phyloP scores from a whole-genome alignment of 1,139 yeast genomes.

The Blastobotrys raffinosifermentans region DNA sequence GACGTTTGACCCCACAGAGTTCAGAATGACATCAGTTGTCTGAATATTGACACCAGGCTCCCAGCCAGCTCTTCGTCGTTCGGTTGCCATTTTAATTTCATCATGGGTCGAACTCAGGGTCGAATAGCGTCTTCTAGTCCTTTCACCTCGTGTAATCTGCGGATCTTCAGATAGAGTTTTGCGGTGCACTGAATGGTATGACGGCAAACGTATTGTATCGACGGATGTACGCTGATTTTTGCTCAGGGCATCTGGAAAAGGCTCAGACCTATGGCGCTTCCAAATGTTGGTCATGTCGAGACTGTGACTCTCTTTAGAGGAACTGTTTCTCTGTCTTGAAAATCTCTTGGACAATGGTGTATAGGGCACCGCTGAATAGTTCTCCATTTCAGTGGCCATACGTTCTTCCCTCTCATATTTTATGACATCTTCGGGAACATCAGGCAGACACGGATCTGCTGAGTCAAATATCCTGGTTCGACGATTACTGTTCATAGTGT shows the following conservation, averaged over 20 bases:
- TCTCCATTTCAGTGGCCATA: conserved; percentile 2
- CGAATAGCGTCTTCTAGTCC: background rate
- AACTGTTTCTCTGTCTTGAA: too few species aligned
- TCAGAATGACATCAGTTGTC: conserved; percentile 44
- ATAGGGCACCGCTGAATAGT: background rate
- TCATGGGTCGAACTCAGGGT: too few species aligned
- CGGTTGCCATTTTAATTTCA: conserved; percentile 2
- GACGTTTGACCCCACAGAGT: conserved; percentile 43
- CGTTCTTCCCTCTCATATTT: conserved; percentile 3
- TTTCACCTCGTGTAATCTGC: background rate
- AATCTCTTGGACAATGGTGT: background rate
- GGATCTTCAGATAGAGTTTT: background rate
- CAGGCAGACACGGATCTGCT: conserved; percentile 13
- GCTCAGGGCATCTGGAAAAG: too few species aligned
- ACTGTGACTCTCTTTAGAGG: too few species aligned
- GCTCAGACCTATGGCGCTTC: too few species aligned
- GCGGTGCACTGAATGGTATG: too few species aligned
- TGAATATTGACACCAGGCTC: conserved; percentile 51
- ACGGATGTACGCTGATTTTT: too few species aligned
- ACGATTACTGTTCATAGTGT: background rate
- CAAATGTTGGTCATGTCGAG: too few species aligned
- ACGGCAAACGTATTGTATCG: too few species aligned
- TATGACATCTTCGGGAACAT: conserved; percentile 9
- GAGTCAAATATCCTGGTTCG: conserved; percentile 16
- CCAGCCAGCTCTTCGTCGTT: conserved; percentile 38